Conservation (phyloP, 106 monocot species). For the Acorus calamus region DNA sequence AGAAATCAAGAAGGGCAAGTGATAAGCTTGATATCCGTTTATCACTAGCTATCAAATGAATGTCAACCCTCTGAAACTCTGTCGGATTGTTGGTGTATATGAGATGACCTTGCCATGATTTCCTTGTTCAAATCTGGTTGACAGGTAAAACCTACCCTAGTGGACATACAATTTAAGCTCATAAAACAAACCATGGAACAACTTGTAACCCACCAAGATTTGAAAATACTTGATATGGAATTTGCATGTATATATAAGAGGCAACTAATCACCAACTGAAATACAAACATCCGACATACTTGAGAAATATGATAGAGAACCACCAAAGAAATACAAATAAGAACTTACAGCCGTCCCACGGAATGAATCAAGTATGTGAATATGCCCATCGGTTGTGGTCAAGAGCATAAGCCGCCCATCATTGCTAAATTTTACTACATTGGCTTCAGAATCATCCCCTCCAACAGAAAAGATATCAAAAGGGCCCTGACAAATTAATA, state of each 20-base stretch:
- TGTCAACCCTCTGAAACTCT: too few species aligned
- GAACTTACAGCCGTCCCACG: constrained; percentile 64
- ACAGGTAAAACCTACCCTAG: too few species aligned
- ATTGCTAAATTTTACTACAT: constrained; percentile 90
- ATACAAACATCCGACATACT: too few species aligned
- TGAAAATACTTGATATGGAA: too few species aligned
- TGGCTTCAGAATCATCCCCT: constrained; percentile 69
- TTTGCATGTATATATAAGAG: too few species aligned
- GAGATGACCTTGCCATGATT: too few species aligned
- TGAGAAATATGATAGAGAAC: too few species aligned
- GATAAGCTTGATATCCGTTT: too few species aligned
- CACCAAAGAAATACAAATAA: background rate
- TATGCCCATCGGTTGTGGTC: constrained; percentile 73
- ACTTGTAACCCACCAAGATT: background rate
- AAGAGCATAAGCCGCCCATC: constrained; percentile 82
- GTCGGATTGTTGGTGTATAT: too few species aligned
- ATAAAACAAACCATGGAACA: background rate
- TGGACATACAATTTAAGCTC: background rate
- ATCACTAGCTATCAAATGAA: too few species aligned
- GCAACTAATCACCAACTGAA: too few species aligned
- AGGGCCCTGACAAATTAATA: constrained; percentile 52
- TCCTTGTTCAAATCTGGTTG: too few species aligned
- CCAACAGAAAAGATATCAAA: constrained; percentile 83
- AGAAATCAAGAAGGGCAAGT: background rate
- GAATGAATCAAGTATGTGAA: constrained; percentile 94